Conservation (phyloP, 306 rosid genomes). For the Gynostemma pentaphyllum region DNA sequence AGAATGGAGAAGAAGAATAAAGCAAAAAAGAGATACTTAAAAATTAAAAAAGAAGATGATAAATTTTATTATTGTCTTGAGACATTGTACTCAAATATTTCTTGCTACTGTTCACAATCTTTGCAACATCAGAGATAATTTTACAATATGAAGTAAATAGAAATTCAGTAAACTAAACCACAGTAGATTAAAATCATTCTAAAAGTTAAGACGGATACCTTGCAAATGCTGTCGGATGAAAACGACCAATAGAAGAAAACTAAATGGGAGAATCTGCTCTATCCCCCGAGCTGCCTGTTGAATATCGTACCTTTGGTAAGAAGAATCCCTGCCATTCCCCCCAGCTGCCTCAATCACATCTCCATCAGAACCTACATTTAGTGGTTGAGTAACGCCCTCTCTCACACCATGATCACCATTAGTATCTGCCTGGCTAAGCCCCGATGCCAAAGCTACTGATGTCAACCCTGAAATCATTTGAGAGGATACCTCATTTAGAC, state of each 20-base stretch:
- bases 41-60: background rate
- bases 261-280: slow-evolving; percentile 86
- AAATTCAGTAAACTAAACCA: background rate
- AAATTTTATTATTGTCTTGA: background rate
- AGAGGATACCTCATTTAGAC: slow-evolving; percentile 25
- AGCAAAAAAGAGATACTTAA: background rate
- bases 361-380: slow-evolving; percentile 24
- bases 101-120: background rate
- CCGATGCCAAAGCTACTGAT: slow-evolving; percentile 11
- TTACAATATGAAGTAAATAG: background rate
- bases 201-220: slow-evolving; percentile 32
- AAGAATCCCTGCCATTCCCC: slow-evolving; percentile 70
- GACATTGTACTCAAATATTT: background rate
- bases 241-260: slow-evolving; percentile 89
- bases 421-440: slow-evolving; percentile 23
- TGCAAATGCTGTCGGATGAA: slow-evolving; percentile 97
- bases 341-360: slow-evolving; percentile 43
- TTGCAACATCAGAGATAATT: background rate
- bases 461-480: slow-evolving; percentile 20
- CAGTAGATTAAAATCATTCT: background rate
- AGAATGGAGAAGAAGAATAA: background rate
- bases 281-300: slow-evolving; percentile 98
- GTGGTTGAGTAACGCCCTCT: slow-evolving; percentile 38
- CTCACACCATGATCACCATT: slow-evolving; percentile 24
- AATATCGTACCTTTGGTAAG: slow-evolving; percentile 92